These are phyloP conservation scores for Aspergillus egyptiacus DNA, from an alignment of 495 filamentous ascomycete species.

Conservation along the genomic window DNA sequence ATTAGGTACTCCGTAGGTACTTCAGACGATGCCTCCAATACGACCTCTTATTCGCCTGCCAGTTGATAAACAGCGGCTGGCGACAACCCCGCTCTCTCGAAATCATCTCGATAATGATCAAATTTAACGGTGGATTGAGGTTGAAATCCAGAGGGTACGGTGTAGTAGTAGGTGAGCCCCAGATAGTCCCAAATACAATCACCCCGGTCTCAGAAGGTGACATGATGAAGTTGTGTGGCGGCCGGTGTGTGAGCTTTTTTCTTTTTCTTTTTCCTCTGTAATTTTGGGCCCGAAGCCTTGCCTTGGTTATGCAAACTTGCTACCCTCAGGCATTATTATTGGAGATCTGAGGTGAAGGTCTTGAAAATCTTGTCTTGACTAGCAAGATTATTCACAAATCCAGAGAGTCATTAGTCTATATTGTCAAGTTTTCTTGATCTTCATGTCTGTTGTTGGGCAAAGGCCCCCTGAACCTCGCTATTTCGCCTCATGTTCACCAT, in stretches of 20 bases:
- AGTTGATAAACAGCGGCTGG: background rate
- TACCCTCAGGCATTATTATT: too few relatives aligned
- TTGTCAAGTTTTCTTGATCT: background rate
- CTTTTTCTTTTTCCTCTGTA: background rate
- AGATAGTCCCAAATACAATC: constrained; percentile 1
- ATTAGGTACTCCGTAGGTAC: too few relatives aligned
- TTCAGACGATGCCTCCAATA: constrained; percentile 4
- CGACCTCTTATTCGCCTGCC: constrained; percentile 6
- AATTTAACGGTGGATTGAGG: background rate
- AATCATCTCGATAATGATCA: background rate
- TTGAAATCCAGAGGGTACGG: background rate
- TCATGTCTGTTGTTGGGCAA: constrained; percentile 3
- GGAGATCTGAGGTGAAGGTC: background rate
- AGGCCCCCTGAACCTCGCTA: background rate
- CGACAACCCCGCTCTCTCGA: background rate
- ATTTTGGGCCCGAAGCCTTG: background rate
- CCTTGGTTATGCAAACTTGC: too few relatives aligned
- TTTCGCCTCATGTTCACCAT: background rate
- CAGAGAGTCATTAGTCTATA: too few relatives aligned
- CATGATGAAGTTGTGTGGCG: background rate
- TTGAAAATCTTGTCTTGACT: background rate
- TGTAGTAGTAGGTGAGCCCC: too few relatives aligned
- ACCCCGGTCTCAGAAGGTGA: background rate
- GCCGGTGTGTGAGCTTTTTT: background rate
- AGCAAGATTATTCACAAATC: too few relatives aligned